phyloP scores from a whole-genome alignment of 2,329 filamentous ascomycete genomes.

The Aspergillus sp. region DNA sequence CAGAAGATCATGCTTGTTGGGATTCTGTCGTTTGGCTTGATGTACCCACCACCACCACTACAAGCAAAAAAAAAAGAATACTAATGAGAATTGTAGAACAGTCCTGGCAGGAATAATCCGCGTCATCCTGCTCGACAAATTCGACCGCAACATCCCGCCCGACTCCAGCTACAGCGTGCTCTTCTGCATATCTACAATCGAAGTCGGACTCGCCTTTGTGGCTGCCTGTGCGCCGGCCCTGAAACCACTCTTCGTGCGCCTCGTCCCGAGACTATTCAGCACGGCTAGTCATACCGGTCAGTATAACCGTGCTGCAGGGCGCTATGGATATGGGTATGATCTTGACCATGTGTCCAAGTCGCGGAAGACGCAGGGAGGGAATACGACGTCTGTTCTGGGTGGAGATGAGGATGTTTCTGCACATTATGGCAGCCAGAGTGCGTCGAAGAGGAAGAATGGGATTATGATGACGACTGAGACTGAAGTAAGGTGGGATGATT shows the following conservation, averaged over 20 bases:
- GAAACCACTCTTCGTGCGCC: slow-evolving; percentile 20
- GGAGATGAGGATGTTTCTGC: background rate
- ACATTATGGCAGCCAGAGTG: too few species aligned
- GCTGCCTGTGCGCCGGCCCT: slow-evolving; percentile 30
- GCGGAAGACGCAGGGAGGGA: background rate
- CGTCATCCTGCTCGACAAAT: slow-evolving; percentile 24
- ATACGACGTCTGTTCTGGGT: background rate
- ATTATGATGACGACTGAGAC: slow-evolving; percentile 7
- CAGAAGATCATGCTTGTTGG: slow-evolving; percentile 31
- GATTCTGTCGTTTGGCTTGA: slow-evolving; percentile 28
- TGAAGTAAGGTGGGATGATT: slow-evolving; percentile 7
- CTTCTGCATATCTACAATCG: slow-evolving; percentile 31
- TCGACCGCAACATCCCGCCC: slow-evolving; percentile 17
- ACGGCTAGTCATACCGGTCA: background rate
- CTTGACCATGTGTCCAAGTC: background rate
- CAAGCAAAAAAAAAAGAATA: too few species aligned
- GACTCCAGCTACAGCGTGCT: slow-evolving; percentile 27
- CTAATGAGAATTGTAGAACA: slow-evolving; percentile 16
- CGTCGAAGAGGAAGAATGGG: background rate
- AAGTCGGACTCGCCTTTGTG: slow-evolving; percentile 30
- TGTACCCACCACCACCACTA: slow-evolving; percentile 15
- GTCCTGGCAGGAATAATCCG: slow-evolving; percentile 31
- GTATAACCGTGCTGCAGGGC: background rate
- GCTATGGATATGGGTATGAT: background rate
- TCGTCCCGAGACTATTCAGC: slow-evolving; percentile 6